Conservation (phyloP, 306 rosid species). For the Prosopis cineraria region DNA sequence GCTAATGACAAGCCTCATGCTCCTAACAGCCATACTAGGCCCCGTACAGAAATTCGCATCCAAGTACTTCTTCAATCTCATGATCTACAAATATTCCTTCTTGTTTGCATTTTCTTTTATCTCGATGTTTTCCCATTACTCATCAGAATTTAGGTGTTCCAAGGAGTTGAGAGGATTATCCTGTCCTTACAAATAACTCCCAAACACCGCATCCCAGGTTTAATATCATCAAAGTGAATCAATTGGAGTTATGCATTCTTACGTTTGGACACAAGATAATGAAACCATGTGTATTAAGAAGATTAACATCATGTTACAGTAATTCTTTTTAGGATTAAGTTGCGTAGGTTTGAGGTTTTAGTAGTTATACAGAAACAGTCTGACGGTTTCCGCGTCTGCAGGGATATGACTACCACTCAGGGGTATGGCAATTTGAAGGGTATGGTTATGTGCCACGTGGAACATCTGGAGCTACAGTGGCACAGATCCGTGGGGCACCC, state of each 20-base stretch:
- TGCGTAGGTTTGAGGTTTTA: too few relatives aligned
- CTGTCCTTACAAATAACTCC: background rate
- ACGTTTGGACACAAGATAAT: too few relatives aligned
- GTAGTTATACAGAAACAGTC: background rate
- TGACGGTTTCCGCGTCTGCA: background rate
- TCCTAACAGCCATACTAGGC: slow-evolving; percentile 42
- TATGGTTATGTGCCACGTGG: slow-evolving; percentile 49
- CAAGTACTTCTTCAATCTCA: slow-evolving; percentile 13
- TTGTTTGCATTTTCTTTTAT: background rate
- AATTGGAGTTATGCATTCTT: background rate
- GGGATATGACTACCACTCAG: slow-evolving; percentile 50
- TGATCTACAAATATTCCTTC: background rate
- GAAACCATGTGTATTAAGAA: too few relatives aligned
- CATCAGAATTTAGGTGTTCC: background rate
- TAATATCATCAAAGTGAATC: background rate
- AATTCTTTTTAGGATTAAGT: too few relatives aligned
- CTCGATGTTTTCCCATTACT: background rate
- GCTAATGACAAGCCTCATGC: slow-evolving; percentile 51
- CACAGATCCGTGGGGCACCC: slow-evolving; percentile 52
- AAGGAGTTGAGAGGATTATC: too few relatives aligned
- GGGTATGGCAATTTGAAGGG: slow-evolving; percentile 65
- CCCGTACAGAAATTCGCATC: slow-evolving; percentile 53
- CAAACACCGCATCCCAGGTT: background rate
- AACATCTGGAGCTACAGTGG: slow-evolving; percentile 51
- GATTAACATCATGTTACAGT: too few relatives aligned